Evolutionary conservation across 768 basidiomycete genomes (phyloP), one percentile per base, ranked within the genome.

Genomic region (Floccularia luteovirens): DNA sequence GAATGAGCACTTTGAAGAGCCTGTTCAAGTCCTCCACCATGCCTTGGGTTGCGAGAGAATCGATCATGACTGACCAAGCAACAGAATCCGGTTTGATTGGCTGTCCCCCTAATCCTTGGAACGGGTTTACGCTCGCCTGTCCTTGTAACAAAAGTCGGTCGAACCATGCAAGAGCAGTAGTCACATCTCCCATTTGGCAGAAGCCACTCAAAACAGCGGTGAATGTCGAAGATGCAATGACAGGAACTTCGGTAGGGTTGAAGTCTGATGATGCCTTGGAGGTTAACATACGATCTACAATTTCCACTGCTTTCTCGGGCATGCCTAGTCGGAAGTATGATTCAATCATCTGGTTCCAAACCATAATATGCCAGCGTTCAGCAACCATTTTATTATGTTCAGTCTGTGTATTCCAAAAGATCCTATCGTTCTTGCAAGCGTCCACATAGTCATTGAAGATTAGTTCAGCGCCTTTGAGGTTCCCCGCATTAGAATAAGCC

Each of bases 311-410:
- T 32, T 71, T 73, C 16, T 75, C 76, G 0, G 82, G 70, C 37
- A 77, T 60, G 1, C 78, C 78, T 27, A 65, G 71, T 27, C 64
- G 69, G 66, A 92, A 82, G 57, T 86, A 82, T 0, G 79, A 71
- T 35, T 77, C 69, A 24, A 92, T 77, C 81, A 90, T 88, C 49
- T 72, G 65, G 48, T 87, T 85, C 77, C 77, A 90, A 2, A 81
- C 62, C 27, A 64, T 54, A 32, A 82, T 60, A 37, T 72, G 68
- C 16, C 61, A 58, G 22, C 57, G 53, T 27, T 56, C 51, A 31
- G 39, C 39, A 3, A 41, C 43, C n/a, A 52, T 39, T 1, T 36
- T 38, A 7, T 35, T 4, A 2, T 36, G 10, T 3, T 44, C 23
- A 4, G 22, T 12, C 7, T 17, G 6, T 27, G 48, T 50, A 39